Evolutionary conservation across 2,329 filamentous ascomycete genomes (phyloP).

Genomic region (Pseudogymnoascus sp.): DNA sequence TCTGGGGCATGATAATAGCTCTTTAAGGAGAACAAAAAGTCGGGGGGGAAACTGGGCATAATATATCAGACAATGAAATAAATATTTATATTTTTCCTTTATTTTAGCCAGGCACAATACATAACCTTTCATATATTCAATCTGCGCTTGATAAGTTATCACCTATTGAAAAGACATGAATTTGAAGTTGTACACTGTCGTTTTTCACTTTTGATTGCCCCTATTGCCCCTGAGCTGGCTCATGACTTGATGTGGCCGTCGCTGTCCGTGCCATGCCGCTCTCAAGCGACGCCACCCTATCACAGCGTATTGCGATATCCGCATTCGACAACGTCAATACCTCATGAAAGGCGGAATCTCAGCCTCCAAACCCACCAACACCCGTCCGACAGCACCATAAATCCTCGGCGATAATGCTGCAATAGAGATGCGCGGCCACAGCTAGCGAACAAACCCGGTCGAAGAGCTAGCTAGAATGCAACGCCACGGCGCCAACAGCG

Average conservation of each 20-base stretch:
- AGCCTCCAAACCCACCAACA: neutral
- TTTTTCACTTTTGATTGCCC: neutral
- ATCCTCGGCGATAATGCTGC: neutral
- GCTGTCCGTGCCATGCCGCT: constrained; percentile 2
- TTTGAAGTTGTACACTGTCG: neutral
- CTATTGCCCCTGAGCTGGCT: neutral
- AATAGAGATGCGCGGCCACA: neutral
- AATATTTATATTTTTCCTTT: neutral
- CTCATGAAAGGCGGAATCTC: constrained; percentile 2
- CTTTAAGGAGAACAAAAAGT: neutral
- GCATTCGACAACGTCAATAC: neutral
- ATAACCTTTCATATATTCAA: neutral
- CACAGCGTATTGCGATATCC: neutral
- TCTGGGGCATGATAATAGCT: neutral
- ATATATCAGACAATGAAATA: neutral
- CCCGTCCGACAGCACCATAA: neutral
- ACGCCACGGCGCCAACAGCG: neutral
- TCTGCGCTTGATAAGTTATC: neutral
- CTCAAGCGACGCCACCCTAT: constrained; percentile 5
- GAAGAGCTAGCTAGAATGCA: neutral
- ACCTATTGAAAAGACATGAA: neutral
- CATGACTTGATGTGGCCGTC: neutral
- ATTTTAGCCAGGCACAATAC: neutral
- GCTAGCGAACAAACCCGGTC: neutral
- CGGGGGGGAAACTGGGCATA: neutral